These are phyloP conservation scores for Sisymbrium irio DNA, from an alignment of 345 rosid species.

Conservation along the genomic window DNA sequence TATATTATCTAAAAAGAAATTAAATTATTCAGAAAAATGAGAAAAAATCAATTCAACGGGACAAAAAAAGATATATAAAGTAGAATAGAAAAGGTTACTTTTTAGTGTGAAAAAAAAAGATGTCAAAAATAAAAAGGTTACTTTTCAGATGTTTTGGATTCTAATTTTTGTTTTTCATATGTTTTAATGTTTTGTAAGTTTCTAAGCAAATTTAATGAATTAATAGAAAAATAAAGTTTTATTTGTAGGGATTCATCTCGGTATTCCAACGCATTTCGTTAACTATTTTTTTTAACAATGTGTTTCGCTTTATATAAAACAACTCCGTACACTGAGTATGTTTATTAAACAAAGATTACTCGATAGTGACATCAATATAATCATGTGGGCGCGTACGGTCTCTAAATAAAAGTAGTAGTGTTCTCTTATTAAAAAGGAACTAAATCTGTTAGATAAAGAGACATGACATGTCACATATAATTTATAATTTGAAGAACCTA, in stretches of 20 bases:
- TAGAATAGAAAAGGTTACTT: not conserved
- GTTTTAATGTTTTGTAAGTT: not conserved
- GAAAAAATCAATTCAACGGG: too few relatives aligned
- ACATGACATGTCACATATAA: conserved; percentile 1
- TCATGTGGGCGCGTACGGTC: not conserved
- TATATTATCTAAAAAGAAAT: too few relatives aligned
- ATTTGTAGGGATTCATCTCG: too few relatives aligned
- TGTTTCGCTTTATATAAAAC: too few relatives aligned
- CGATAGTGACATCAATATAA: not conserved
- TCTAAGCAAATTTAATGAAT: not conserved
- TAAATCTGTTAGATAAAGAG: not conserved
- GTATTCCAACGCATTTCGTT: not conserved
- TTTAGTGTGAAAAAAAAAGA: too few relatives aligned
- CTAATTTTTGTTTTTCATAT: not conserved
- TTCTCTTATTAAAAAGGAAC: not conserved
- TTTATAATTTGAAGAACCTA: not conserved
- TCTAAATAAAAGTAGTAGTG: not conserved
- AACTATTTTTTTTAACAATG: not conserved
- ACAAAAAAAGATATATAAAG: not conserved
- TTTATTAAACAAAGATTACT: not conserved
- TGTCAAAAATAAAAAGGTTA: too few relatives aligned
- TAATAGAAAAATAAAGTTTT: too few relatives aligned
- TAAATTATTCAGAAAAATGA: too few relatives aligned
- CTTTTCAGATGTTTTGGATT: too few relatives aligned
- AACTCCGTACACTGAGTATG: not conserved